Base-by-base conservation (phyloP, 176 grass and related monocot genomes). In the Oryza glumipatula region DNA sequence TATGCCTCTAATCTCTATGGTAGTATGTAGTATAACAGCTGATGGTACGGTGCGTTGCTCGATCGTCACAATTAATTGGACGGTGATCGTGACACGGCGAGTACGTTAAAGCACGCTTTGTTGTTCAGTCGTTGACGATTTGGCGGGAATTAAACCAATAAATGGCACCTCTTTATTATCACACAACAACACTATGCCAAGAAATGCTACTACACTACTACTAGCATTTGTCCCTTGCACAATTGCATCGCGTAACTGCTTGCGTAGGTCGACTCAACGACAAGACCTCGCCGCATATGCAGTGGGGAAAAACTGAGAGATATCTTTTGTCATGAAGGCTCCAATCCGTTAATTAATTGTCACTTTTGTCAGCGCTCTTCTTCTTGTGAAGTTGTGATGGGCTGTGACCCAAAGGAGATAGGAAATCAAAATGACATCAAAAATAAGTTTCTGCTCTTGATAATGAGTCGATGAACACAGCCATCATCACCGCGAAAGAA, bases 371-470 rank as follows among this genome's bases (percentile, higher is more conserved):
- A 17, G 33, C 28, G 30, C 30, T 60, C 32, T 69, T 48, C 64
- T 71, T 41, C 39, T 41, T 10, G 64, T 81, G 71, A 71, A 76
- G 71, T 41, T 10, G 64, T 81, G 71, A 71, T 81, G 71, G 65
- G 13, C 10, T 22, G 45, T 48, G 77, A 80, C 23, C 79, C 76
- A 51, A 51, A n/a, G 24, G 48, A 9, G 14, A 30, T 8, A 51
- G 0, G 7, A 11, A 38, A 58, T 7, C 7, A 8, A 1, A 58
- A 56, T 1, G 6, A 77, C 6, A 41, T 39, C 38, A 41, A 41
- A 71, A 4, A 22, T 2, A 43, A 7, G 23, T 9, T 67, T 65
- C 12, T 48, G 72, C 33, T 52, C 69, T 3, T 24, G 1, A 47
- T 41, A 41, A 41, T 13, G n/a, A 12, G 6, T n/a, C 19, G 1